phyloP scores from a whole-genome alignment of 495 filamentous ascomycete genomes.

The Aspergillus heteromorphus region DNA sequence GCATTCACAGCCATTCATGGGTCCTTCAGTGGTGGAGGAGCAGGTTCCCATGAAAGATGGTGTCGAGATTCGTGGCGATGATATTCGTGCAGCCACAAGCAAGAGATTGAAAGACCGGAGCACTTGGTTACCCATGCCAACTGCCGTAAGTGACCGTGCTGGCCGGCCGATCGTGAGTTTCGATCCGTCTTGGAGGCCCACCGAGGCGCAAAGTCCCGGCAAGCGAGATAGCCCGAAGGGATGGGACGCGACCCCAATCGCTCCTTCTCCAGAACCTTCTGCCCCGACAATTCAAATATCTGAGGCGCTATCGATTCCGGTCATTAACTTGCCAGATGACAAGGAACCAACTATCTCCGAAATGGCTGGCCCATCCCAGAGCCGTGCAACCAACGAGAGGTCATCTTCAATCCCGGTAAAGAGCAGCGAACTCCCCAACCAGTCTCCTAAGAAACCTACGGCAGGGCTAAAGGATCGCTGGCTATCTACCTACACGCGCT shows the following conservation, averaged over 20 bases:
- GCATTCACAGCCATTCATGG: constrained; percentile 24
- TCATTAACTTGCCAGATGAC: constrained; percentile 57
- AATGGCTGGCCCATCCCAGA: constrained; percentile 14
- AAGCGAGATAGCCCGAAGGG: constrained; percentile 9
- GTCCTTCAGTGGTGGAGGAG: constrained; percentile 14
- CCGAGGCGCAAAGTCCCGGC: constrained; percentile 19
- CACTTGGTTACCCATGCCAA: constrained; percentile 75
- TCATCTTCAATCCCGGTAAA: constrained; percentile 20
- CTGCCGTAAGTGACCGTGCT: constrained; percentile 75
- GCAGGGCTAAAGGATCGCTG: constrained; percentile 28
- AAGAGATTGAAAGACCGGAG: constrained; percentile 82
- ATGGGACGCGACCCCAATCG: constrained; percentile 18
- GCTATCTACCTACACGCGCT: constrained; percentile 43
- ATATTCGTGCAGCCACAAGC: constrained; percentile 86
- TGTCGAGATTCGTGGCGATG: constrained; percentile 75
- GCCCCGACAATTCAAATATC: constrained; percentile 52
- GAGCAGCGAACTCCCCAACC: constrained; percentile 11
- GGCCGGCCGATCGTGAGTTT: constrained; percentile 94
- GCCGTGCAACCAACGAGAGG: constrained; percentile 14
- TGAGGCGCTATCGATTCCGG: constrained; percentile 50
- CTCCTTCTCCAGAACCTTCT: constrained; percentile 30
- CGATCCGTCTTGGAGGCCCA: constrained; percentile 71
- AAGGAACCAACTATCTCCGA: constrained; percentile 39
- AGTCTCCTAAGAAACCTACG: constrained; percentile 18
- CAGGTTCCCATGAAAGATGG: constrained; percentile 58